Conservation (phyloP, 2,329 filamentous ascomycete genomes). For the Cadophora gregata region DNA sequence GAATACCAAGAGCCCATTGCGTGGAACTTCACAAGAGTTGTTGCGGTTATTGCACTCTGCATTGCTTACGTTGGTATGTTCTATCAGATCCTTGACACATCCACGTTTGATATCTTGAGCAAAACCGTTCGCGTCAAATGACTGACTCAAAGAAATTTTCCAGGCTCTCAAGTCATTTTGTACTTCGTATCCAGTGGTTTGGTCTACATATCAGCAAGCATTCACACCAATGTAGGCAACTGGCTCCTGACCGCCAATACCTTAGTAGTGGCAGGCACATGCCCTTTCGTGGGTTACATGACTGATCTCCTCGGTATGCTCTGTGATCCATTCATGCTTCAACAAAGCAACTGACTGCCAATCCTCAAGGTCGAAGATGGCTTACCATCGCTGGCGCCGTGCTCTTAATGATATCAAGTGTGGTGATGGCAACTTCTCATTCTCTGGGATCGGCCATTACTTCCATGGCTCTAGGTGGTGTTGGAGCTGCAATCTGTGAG, state of each 20-base stretch:
- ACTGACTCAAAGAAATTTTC: neutral
- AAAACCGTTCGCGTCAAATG: no score
- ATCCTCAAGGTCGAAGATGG: no score
- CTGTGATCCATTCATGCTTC: no score
- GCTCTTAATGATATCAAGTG: neutral
- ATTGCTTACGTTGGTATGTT: slow-evolving; percentile 2
- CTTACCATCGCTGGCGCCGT: neutral
- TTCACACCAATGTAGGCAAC: neutral
- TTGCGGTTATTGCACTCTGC: neutral
- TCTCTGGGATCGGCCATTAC: neutral
- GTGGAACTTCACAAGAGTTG: neutral
- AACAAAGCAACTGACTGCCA: no score
- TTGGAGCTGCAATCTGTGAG: neutral
- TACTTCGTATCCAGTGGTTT: slow-evolving; percentile 1
- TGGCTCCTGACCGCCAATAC: neutral
- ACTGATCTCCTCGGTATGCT: neutral
- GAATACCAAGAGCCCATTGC: neutral
- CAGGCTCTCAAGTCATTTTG: neutral
- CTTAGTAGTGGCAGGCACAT: neutral
- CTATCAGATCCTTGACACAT: no score
- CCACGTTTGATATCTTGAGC: no score
- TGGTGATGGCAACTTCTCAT: neutral
- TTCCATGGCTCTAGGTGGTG: slow-evolving; percentile 1
- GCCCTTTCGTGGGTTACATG: neutral
- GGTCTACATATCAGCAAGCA: neutral